Base-by-base conservation (phyloP, 192 early-diverging fungal genomes). In the Geranomyces variabilis region DNA sequence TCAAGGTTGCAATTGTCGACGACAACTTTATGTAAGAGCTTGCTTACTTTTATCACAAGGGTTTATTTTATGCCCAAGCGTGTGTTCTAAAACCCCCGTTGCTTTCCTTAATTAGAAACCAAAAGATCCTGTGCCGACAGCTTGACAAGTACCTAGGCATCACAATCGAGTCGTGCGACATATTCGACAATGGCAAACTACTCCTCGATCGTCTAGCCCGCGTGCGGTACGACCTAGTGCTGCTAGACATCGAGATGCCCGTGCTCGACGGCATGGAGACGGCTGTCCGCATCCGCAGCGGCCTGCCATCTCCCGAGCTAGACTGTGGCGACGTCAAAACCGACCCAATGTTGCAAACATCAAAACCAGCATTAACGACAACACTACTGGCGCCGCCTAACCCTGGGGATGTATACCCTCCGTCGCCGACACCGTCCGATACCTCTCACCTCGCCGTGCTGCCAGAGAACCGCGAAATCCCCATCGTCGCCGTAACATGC, bases 401-500 rank as follows among this genome's bases (percentile, higher is more conserved):
- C 36, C 36, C 36, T 41, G 8, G 2, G 4, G 26, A 1, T 17
- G 17, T 48, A 56, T 26, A 53, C 30, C 33, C 66, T 1, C 34
- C 66, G 14, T 6, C 47, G 22, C 34, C 66, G 1, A 8, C 51
- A 19, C 22, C 51, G 24, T 56, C 53, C 66, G 49, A 68, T 14
- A 7, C 29, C 29, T 21, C 59, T 41, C 21, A 64, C 63, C 10
- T 13, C 44, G 41, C 55, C 6, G 43, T 70, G n/a, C 69, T 89
- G 26, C 70, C 74, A 14, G 69, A 68, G 60, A 90, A 90, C 78
- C 76, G 77, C 36, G 67, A 59, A 0, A 77, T 87, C 28, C 86
- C 89, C 31, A 89, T 90, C 49, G 76, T 90, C 12, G 89, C 89
- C 19, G 84, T 88, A 22, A 90, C 89, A 28, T 86, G 85, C 75